Base-by-base conservation (phyloP, 495 filamentous ascomycete species). In the Trypethelium eluteriae region DNA sequence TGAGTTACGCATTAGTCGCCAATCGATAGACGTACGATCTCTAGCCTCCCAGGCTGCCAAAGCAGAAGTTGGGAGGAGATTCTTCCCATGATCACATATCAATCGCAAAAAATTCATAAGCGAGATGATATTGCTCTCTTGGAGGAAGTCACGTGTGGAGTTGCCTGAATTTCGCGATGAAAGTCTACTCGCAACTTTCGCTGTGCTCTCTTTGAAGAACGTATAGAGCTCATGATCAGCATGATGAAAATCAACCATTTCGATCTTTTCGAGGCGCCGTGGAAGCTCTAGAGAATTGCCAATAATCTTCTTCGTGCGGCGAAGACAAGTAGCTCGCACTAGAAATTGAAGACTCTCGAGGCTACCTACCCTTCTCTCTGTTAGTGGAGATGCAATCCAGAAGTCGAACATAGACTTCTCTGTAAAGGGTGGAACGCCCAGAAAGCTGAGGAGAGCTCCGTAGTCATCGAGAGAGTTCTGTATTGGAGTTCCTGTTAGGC, bases 381-480 rank as follows among this genome's bases (percentile, higher is more conserved):
- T 90, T 79, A 96, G 94, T 0, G 91, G 92, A 50, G 80, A 80
- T n/a, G 91, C 81, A 63, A 98, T 95, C 70, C 89, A 84, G 66
- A 90, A 85, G 1, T 81, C 76, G 71, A 96, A 98, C 39, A 82
- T 84, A 65, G 77, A 76, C 63, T 83, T 86, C 49, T 96, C 88
- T 68, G 94, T 86, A 71, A 98, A 98, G 0, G 94, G 93, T 69
- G 85, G 85, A 18, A 98, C 76, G 2, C 89, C 87, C 3, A 98
- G 77, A 70, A 98, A 98, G 34, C 89, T 92, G 65, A 96, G 88
- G 14, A 98, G 81, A 9, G 94, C 88, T 18, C 89, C 86, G 7
- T 98, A 81, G 74, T 98, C 94, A 64, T 96, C 92, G 5, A 98
- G 81, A 36, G 91, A 87, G 74, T 98, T 97, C 73, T 96, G 90